Evolutionary conservation across 306 rosid species (phyloP).

Genomic region (Alnus rubra): DNA sequence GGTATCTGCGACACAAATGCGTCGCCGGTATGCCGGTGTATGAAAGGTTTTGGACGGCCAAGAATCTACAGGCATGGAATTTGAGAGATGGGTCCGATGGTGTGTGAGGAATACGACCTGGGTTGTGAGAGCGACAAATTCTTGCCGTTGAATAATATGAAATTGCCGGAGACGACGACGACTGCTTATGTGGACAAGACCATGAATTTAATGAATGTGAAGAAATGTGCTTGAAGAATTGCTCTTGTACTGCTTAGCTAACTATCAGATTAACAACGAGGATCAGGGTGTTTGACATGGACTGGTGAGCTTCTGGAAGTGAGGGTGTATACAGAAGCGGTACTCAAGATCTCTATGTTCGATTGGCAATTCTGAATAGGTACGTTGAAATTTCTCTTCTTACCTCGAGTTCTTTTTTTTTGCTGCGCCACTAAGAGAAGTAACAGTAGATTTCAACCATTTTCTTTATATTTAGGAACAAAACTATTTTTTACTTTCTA

Average conservation of each 20-base stretch:
- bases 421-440: too few relatives aligned
- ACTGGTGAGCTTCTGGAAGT: slow-evolving; percentile 43
- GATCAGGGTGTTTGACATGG: slow-evolving; percentile 70
- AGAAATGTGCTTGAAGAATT: slow-evolving; percentile 43
- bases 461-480: too few relatives aligned
- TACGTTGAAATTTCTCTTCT: neutral
- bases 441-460: too few relatives aligned
- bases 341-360: slow-evolving; percentile 58
- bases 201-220: slow-evolving; percentile 49
- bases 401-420: neutral
- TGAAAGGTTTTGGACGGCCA: slow-evolving; percentile 64
- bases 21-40: slow-evolving; percentile 67
- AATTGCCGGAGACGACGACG: slow-evolving; percentile 61
- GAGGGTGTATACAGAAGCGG: slow-evolving; percentile 37
- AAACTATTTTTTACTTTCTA: too few relatives aligned
- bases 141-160: slow-evolving; percentile 35
- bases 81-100: slow-evolving; percentile 77
- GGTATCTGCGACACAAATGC: slow-evolving; percentile 59
- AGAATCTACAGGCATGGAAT: slow-evolving; percentile 55
- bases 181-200: slow-evolving; percentile 43
- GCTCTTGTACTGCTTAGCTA: slow-evolving; percentile 65
- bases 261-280: slow-evolving; percentile 36
- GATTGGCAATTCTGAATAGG: slow-evolving; percentile 73
- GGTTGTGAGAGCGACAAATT: slow-evolving; percentile 52
- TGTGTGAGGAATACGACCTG: slow-evolving; percentile 57